These are phyloP conservation scores for Fomitopsis palustris DNA, from an alignment of 1,284 basidiomycete genomes.

Conservation along the genomic window DNA sequence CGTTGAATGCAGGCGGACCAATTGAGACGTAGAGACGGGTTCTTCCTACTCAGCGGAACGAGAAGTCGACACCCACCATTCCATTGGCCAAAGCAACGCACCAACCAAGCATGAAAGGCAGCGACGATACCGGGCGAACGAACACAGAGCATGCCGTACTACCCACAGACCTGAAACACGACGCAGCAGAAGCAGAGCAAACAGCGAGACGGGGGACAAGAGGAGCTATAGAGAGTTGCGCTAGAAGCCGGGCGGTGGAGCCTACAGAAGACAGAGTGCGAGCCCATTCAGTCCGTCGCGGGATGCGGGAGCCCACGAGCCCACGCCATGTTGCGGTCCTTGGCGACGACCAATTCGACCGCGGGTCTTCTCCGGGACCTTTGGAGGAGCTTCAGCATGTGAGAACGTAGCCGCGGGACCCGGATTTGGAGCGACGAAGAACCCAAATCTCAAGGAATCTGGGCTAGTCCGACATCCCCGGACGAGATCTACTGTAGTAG, in stretches of 20 bases:
- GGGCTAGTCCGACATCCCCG: neutral
- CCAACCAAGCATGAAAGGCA: too few relatives aligned
- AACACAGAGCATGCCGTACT: too few relatives aligned
- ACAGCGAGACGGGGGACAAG: neutral
- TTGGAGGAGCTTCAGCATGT: neutral
- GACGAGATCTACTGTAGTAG: neutral
- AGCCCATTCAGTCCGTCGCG: neutral
- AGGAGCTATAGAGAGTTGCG: neutral
- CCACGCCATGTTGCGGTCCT: neutral
- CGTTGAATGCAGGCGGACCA: too few relatives aligned
- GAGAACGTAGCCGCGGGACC: neutral
- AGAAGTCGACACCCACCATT: too few relatives aligned
- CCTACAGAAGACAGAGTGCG: neutral
- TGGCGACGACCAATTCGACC: neutral
- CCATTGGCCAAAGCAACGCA: too few relatives aligned
- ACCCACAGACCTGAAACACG: too few relatives aligned
- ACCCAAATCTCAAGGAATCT: neutral
- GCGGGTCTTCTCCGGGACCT: neutral
- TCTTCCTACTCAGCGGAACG: too few relatives aligned
- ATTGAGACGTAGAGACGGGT: too few relatives aligned
- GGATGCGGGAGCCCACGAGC: neutral
- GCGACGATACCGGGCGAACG: too few relatives aligned
- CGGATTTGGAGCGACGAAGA: neutral
- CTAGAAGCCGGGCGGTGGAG: neutral
- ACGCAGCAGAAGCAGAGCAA: neutral